These are phyloP conservation scores for Metschnikowia similis DNA, from an alignment of 805 yeast species.

Conservation along the genomic window DNA sequence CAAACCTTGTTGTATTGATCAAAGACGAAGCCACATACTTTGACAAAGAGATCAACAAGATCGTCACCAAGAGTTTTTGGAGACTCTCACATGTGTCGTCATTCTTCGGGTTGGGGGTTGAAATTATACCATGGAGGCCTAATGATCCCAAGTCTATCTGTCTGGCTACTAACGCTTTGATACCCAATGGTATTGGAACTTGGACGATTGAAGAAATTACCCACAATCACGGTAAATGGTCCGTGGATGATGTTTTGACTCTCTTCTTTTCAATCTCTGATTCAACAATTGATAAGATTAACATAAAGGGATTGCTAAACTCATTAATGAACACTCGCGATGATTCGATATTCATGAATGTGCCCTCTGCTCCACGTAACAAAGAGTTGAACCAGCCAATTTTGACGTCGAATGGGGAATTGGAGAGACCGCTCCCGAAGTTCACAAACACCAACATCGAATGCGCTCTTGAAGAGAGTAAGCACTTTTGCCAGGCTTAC, in stretches of 20 bases:
- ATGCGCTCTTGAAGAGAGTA: slow-evolving; percentile 12
- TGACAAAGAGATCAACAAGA: background rate
- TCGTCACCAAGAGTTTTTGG: slow-evolving; percentile 10
- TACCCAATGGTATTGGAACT: slow-evolving; percentile 43
- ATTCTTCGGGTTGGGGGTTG: slow-evolving; percentile 29
- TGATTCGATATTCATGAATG: slow-evolving; percentile 2
- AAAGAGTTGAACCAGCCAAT: slow-evolving; percentile 9
- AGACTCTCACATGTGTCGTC: slow-evolving; percentile 29
- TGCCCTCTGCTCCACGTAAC: background rate
- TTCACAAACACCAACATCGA: slow-evolving; percentile 8
- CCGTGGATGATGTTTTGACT: slow-evolving; percentile 25
- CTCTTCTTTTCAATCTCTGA: slow-evolving; percentile 37
- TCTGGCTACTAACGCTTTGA: slow-evolving; percentile 37
- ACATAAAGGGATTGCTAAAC: slow-evolving; percentile 24
- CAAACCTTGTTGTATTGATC: slow-evolving; percentile 36
- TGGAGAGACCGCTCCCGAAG: background rate
- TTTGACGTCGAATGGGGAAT: slow-evolving; percentile 18
- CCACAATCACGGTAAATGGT: slow-evolving; percentile 9
- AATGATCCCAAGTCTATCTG: slow-evolving; percentile 24
- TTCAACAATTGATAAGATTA: slow-evolving; percentile 30
- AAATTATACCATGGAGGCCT: slow-evolving; percentile 34
- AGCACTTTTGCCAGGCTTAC: slow-evolving; percentile 6
- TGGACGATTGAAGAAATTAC: slow-evolving; percentile 26
- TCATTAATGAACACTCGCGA: slow-evolving; percentile 8
- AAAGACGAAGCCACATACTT: slow-evolving; percentile 17